Base-by-base conservation (phyloP, 1,284 basidiomycete genomes). In the Tylopilus sp. region DNA sequence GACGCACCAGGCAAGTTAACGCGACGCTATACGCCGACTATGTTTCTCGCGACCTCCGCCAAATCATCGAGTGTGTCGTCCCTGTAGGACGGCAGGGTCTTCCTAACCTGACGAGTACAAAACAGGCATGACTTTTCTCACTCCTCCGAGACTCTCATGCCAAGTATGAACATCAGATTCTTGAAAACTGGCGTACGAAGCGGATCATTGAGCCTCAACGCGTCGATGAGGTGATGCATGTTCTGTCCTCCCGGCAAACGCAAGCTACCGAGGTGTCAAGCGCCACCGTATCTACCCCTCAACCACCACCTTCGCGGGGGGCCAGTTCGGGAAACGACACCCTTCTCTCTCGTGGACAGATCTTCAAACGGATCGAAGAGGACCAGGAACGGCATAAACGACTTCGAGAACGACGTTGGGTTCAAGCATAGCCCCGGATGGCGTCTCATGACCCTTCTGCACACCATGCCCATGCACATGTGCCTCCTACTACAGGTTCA, bases 341-440 rank as follows among this genome's bases (percentile, higher is more conserved):
- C 0, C 76, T 67, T 77, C 90, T 90, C 71, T 89, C 81, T 57
- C 87, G 81, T 61, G 77, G 84, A 52, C 95, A 98, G 66, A 89
- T 96, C 33, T 87, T 96, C 68, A 90, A 93, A 55, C 90, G 96
- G 6, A 97, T 98, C 67, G 96, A 98, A 77, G 96, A 97, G 73
- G 97, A 98, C 78, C 86, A 96, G 3, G 96, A 98, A 77, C 87
- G 97, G 70, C 96, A 98, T 76, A 98, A 98, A 79, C 89, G 96
- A 3, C 85, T 98, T 2, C 89, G 95, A 53, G 96, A 98, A 79
- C 89, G 95, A 26, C 89, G 95, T 58, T 98, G 97, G 96, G 95
- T 98, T 38, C 91, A 97, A 72, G 92, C 93, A 3, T 70, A 79
- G 19, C 67, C 71, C 9, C 72, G 69, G 32, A 47, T 36, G 8